Conservation (phyloP, 2,329 filamentous ascomycete genomes). For the Proliferodiscus dingleyae region DNA sequence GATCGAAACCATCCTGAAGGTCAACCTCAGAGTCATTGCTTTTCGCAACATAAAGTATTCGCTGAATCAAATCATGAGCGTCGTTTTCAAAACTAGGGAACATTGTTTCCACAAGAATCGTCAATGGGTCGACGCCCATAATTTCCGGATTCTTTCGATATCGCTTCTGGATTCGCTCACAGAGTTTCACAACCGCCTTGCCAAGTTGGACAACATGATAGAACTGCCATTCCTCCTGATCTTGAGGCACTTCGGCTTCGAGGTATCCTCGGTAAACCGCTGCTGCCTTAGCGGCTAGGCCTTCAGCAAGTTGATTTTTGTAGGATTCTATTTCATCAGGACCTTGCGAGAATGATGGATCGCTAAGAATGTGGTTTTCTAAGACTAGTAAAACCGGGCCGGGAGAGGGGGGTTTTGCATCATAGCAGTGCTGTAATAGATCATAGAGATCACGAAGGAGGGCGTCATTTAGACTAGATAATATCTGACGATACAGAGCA, state of each 20-base stretch:
- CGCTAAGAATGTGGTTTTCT: constrained; percentile 74
- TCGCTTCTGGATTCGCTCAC: constrained; percentile 85
- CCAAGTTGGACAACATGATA: constrained; percentile 85
- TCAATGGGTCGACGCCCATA: constrained; percentile 64
- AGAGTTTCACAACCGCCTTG: constrained; percentile 77
- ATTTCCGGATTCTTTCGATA: constrained; percentile 85
- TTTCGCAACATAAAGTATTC: constrained; percentile 71
- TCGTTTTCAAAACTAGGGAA: constrained; percentile 90
- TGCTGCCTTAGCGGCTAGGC: constrained; percentile 67
- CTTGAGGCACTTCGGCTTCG: constrained; percentile 72
- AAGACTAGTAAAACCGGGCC: constrained; percentile 74
- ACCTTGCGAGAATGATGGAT: constrained; percentile 68
- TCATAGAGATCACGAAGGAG: constrained; percentile 84
- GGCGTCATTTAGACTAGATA: constrained; percentile 72
- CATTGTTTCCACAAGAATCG: constrained; percentile 74
- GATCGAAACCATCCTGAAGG: constrained; percentile 86
- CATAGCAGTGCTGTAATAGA: constrained; percentile 82
- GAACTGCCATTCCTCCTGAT: constrained; percentile 83
- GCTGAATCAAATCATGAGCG: constrained; percentile 74
- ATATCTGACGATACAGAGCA: constrained; percentile 66
- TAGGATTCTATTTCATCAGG: constrained; percentile 69
- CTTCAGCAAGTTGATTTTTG: constrained; percentile 64
- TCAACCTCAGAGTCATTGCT: constrained; percentile 70
- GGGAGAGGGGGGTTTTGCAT: constrained; percentile 77
- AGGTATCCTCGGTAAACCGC: constrained; percentile 78